Base-by-base conservation (phyloP, 2,329 filamentous ascomycete species). In the Phoma herbarum region DNA sequence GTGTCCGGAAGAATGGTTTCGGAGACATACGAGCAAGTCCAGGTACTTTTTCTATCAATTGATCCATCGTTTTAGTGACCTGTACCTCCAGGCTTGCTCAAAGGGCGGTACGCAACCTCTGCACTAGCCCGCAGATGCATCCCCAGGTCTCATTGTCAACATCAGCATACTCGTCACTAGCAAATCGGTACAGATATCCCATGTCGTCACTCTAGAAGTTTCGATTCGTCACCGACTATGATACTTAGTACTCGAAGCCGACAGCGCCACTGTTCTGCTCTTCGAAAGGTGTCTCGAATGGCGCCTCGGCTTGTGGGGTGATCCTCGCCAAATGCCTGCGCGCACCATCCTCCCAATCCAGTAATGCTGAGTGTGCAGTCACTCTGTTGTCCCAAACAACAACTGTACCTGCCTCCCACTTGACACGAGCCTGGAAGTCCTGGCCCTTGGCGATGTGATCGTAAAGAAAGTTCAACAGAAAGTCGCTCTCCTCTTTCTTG, bases 371-470 rank as follows among this genome's bases (percentile, higher is more conserved):
- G 76, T 96, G 92, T 66, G 87, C 85, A 10, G 90, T 93, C 0
- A 93, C 86, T 29, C 91, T 83, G 79, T 94, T 95, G 75, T 95
- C 92, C 91, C 91, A 96, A 0, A 94, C 87, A 2, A 95, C 90
- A 1, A 96, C 91, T 0, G 90, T 94, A n/a, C 86, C 85, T 42
- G 86, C 83, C 66, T 87, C 87, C 92, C 92, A 96, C 75, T 89
- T 90, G 48, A 96, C 84, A 23, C 90, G 85, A 5, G 83, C 83
- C 67, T 93, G 90, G 74, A 92, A 86, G 71, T 93, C 90, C 48
- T 88, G 86, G 20, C 88, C 88, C 39, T 85, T 83, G 0, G 88
- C 88, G 51, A 92, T 86, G 69, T 93, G 90, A 70, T 92, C 86
- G 73, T 88, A 92, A 16, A 93, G 78, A 80, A 93, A 93, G 70